A percentile compares a stretch with the other conserved stretches of the same genome.
Evolutionary conservation across 73 alveolate species (phyloP).

Genomic region (Paramecium octaurelia): DNA sequence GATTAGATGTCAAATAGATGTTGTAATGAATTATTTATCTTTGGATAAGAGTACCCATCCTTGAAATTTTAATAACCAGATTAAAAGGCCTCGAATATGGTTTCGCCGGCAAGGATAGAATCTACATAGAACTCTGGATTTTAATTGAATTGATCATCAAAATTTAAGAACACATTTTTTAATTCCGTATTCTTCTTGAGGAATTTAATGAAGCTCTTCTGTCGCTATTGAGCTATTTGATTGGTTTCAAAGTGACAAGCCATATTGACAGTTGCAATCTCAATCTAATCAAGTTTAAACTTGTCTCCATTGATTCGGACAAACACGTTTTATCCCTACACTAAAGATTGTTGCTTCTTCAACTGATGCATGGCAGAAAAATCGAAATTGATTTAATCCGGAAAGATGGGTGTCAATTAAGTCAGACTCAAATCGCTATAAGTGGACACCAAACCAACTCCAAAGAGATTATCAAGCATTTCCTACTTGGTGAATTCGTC

Average conservation of each 20-base stretch:
- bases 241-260: constrained; percentile 30
- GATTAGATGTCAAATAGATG: background rate
- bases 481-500: background rate
- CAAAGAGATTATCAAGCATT: constrained; percentile 32
- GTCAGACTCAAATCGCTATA: constrained; percentile 33
- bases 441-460: background rate
- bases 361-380: background rate
- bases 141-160: background rate
- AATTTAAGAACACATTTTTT: background rate
- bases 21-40: background rate
- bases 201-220: background rate
- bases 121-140: background rate
- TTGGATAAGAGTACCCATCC: background rate
- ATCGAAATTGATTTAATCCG: constrained; percentile 29
- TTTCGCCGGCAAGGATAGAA: background rate
- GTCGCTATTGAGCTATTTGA: background rate
- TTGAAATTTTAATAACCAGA: background rate
- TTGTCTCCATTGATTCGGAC: constrained; percentile 17
- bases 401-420: constrained; percentile 10
- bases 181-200: background rate
- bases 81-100: background rate
- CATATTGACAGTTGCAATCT: background rate
- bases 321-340: background rate
- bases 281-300: background rate
- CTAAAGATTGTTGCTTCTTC: background rate